Evolutionary conservation across 2,329 filamentous ascomycete species (phyloP), one percentile per base, ranked within the genome.

Genomic region (Phialemonium atrogriseum): DNA sequence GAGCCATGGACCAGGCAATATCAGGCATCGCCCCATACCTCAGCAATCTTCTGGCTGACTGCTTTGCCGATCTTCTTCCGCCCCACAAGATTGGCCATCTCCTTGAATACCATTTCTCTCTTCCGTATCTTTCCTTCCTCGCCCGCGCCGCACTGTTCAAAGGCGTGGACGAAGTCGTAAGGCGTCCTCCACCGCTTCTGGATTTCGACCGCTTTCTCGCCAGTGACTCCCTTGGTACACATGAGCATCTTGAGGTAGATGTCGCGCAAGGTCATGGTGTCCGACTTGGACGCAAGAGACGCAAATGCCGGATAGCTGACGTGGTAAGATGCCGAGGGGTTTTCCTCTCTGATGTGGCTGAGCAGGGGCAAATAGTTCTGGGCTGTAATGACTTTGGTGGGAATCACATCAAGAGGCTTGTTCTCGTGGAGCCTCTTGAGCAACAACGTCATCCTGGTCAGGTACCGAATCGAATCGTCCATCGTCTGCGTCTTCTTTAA

Each of bases 221-320:
- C 81, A 1, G 80, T 84, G 10, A 91, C 64, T 2, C 82, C 81
- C 33, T 71, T 71, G 2, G 73, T 84, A 40, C 80, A 85, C 83
- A 91, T 87, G 28, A 91, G 67, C 83, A 91, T 89, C 55, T 88
- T 88, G 16, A 91, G 59, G 44, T 75, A 89, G 0, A 88, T 55
- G 45, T 91, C 84, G 34, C 81, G 66, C 8, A 89, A 59, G 0
- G 82, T 84, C 44, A 86, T 71, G 36, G 71, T 71, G 32, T 84
- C 80, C 0, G 80, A 84, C 53, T 91, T 91, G 7, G 79, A 84
- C 1, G 76, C 76, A 26, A 89, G 58, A 1, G 76, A 77, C 0
- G 78, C 74, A 50, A 89, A 88, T 0, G 79, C 79, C 0, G 69
- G 59, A 44, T 86, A 87, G 9, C 70, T 84, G 37, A 86, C 70